phyloP scores from a whole-genome alignment of 129 eudicot species.

The Solidago caesia region DNA sequence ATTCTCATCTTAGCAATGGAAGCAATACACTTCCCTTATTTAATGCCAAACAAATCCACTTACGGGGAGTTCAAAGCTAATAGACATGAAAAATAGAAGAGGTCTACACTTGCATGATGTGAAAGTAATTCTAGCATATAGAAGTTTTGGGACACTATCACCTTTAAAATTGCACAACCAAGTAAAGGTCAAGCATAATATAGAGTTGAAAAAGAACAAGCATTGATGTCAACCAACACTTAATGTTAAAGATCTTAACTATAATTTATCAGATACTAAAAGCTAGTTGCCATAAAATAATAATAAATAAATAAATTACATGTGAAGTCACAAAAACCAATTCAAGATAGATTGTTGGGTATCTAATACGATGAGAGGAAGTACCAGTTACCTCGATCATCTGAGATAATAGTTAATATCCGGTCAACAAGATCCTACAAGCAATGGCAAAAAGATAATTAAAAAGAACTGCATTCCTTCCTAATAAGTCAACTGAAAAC shows the following conservation, averaged over 20 bases:
- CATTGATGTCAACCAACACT: constrained; percentile 1
- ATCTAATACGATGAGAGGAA: constrained; percentile 10
- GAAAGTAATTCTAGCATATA: constrained; percentile 9
- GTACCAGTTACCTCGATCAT: constrained; percentile 70
- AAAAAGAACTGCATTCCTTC: constrained; percentile 19
- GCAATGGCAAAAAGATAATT: constrained; percentile 20
- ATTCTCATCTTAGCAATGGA: too few relatives aligned
- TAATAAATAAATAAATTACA: background rate
- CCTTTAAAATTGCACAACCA: constrained; percentile 9
- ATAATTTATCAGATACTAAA: background rate
- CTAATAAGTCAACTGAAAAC: constrained; percentile 6
- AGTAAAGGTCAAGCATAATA: background rate
- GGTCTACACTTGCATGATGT: background rate
- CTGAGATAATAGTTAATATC: constrained; percentile 68
- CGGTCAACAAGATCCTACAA: constrained; percentile 92
- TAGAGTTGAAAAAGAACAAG: background rate
- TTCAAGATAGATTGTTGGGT: background rate
- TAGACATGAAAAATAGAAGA: too few relatives aligned
- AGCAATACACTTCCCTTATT: too few relatives aligned
- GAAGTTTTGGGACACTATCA: constrained; percentile 1
- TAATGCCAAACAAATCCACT: too few relatives aligned
- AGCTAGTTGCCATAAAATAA: background rate
- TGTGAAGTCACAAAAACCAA: constrained; percentile 16
- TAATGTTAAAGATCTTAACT: constrained; percentile 8
- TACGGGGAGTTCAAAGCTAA: too few relatives aligned